Conservation (phyloP, 179 eudicot genomes). For the Pouteria campechiana region DNA sequence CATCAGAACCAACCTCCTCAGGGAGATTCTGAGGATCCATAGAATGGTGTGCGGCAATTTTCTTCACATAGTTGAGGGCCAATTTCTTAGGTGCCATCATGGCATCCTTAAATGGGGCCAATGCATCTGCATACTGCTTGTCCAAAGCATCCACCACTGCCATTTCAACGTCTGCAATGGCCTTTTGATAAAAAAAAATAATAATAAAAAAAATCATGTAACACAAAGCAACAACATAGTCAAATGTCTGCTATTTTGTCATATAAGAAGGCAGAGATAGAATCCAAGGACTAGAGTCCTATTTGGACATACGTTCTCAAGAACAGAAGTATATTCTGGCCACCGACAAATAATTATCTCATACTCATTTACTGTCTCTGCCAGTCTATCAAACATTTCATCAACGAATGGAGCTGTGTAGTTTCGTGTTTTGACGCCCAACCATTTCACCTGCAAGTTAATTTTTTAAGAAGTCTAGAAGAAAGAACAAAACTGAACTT, state of each 20-base stretch:
- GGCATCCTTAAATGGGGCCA: slow-evolving; percentile 68
- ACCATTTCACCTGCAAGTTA: slow-evolving; percentile 54
- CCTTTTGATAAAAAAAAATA: slow-evolving; percentile 27
- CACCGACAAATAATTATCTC: slow-evolving; percentile 74
- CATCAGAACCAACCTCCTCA: slow-evolving; percentile 40
- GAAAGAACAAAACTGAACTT: neutral
- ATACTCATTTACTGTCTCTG: slow-evolving; percentile 44
- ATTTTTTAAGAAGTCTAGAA: neutral
- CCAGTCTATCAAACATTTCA: slow-evolving; percentile 54
- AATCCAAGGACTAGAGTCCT: no score
- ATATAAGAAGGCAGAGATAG: no score
- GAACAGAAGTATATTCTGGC: slow-evolving; percentile 67
- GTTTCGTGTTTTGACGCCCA: slow-evolving; percentile 55
- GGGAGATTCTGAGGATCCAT: slow-evolving; percentile 38
- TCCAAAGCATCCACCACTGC: slow-evolving; percentile 63
- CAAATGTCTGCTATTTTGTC: no score
- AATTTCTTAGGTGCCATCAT: slow-evolving; percentile 51
- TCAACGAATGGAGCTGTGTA: slow-evolving; percentile 83
- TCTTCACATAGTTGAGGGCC: slow-evolving; percentile 70
- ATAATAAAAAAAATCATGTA: no score
- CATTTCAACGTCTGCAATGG: slow-evolving; percentile 69
- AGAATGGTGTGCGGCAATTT: slow-evolving; percentile 41
- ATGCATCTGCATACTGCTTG: slow-evolving; percentile 61
- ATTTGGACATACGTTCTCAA: slow-evolving; percentile 61
- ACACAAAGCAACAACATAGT: no score